Evolutionary conservation across 2,329 filamentous ascomycete genomes (phyloP).

Genomic region (Drechslerella stenobrocha): DNA sequence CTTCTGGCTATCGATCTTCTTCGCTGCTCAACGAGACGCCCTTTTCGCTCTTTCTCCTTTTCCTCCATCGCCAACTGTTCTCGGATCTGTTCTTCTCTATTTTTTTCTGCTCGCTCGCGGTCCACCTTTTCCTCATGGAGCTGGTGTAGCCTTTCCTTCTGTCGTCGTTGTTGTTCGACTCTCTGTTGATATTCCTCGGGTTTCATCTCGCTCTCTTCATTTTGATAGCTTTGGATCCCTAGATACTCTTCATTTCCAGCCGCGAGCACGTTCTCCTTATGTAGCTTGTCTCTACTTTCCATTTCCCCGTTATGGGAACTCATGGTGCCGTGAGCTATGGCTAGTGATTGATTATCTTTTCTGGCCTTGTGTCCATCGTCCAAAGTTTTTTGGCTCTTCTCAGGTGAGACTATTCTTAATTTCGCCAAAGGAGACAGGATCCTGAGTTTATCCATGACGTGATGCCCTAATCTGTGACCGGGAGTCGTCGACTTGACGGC

Average conservation of each 20-base stretch:
- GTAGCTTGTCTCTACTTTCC: no score
- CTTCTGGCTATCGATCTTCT: slow-evolving; percentile 3
- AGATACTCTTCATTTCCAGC: neutral
- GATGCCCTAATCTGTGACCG: neutral
- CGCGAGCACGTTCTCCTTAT: no score
- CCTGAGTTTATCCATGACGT: slow-evolving; percentile 1
- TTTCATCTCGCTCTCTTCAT: neutral
- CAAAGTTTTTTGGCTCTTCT: slow-evolving; percentile 5
- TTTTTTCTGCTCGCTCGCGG: slow-evolving; percentile 11
- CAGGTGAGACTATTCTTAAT: slow-evolving; percentile 28
- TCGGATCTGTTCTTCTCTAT: slow-evolving; percentile 9
- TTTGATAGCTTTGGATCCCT: neutral
- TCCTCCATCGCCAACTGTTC: neutral
- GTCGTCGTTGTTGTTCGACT: slow-evolving; percentile 18
- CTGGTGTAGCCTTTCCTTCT: slow-evolving; percentile 11
- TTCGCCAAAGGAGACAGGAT: slow-evolving; percentile 41
- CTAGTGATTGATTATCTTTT: neutral
- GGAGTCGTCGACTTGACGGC: neutral
- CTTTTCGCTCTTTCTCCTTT: slow-evolving; percentile 12
- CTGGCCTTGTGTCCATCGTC: neutral
- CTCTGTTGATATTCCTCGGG: slow-evolving; percentile 19
- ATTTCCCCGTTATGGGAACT: no score
- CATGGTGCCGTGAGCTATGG: no score
- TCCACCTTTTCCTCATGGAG: slow-evolving; percentile 11
- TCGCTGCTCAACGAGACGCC: neutral